These are phyloP conservation scores for Trametes hirsuta DNA, from an alignment of 1,284 basidiomycete species.

Conservation along the genomic window DNA sequence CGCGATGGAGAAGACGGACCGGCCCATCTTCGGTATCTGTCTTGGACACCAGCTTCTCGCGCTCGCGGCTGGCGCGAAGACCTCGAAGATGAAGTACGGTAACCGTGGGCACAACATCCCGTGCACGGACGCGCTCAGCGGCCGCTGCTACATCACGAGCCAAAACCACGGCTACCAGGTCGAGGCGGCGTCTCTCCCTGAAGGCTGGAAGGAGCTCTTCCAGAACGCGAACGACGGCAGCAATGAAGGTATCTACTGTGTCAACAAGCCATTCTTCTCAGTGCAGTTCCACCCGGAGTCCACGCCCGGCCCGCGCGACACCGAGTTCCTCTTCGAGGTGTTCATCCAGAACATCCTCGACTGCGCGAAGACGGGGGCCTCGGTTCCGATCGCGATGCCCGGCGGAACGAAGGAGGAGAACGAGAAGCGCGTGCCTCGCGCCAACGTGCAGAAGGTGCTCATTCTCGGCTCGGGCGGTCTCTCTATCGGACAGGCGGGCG, in stretches of 20 bases:
- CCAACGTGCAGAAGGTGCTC: conserved; percentile 89
- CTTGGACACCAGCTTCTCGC: conserved; percentile 97
- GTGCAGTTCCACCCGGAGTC: conserved; percentile 99
- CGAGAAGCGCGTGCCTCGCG: conserved; percentile 75
- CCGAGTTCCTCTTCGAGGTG: conserved; percentile 98
- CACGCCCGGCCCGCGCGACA: conserved; percentile 97
- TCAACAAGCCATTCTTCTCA: conserved; percentile 93
- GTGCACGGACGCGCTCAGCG: conserved; percentile 92
- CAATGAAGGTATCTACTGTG: conserved; percentile 97
- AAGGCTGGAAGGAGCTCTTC: conserved; percentile 94
- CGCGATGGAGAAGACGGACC: conserved; percentile 74
- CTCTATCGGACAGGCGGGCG: conserved; percentile 97
- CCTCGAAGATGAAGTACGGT: conserved; percentile 99
- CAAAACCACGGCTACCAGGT: conserved; percentile 99
- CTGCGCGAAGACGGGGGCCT: conserved; percentile 68
- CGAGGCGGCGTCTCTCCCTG: conserved; percentile 78
- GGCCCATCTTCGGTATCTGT: conserved; percentile 98
- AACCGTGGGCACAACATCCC: conserved; percentile 99
- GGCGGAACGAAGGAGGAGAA: conserved; percentile 89
- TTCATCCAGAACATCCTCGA: conserved; percentile 91
- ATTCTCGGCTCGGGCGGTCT: conserved; percentile 98
- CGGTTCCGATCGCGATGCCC: conserved; percentile 83
- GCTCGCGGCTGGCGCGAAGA: conserved; percentile 91
- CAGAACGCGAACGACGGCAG: conserved; percentile 96
- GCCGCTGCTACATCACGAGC: conserved; percentile 98